Base-by-base conservation (phyloP, 2,329 filamentous ascomycete genomes). In the Ophioceras dolichostomum region DNA sequence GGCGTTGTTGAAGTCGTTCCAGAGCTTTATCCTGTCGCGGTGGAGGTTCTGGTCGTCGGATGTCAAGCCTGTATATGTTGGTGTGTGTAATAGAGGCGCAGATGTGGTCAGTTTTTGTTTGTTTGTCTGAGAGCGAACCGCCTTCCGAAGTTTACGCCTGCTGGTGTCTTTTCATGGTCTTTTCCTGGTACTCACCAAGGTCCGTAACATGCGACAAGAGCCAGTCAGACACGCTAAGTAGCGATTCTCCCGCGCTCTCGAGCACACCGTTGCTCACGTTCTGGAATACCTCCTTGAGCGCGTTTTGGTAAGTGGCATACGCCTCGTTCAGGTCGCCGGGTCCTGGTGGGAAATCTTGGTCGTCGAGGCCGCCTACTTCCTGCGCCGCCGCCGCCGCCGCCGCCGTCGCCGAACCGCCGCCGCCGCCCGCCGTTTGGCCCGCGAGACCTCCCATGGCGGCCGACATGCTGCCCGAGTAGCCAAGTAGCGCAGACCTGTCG, bases 1-100 rank as follows among this genome's bases (percentile, higher is more conserved):
- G 41, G 84, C 87, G 41, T 85, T 73, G 58, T 98, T 96, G 63
- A 96, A 94, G 47, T 95, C 83, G 49, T 83, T 79, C 91, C 91
- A 98, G 6, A 96, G 64, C 52, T 80, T 79, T 46, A 94, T 72
- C 39, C 87, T 79, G 48, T 91, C 80, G 39, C 70, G 62, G 52
- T 91, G 78, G 39, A 85, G 70, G 37, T 69, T 68, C 52, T 83
- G 76, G 56, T 94, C 82, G 62, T 96, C 88, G 51, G 80, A 76
- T 46, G 83, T 79, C 49, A 96, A 76, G 41, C 86, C 87, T 94
- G 60, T 36, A 26, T 26, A 26, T n/a, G n/a, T n/a, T n/a, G n/a
- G n/a, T n/a, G 19, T 9, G 14, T 17, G 8, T 31, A 21, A 39
- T 19, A 14, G n/a, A 31, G 32, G 16, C 10, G 18, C 8, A 13